A percentile compares a stretch with the other conserved stretches of the same genome.
These are phyloP conservation scores for Monascus purpureus DNA, from an alignment of 495 filamentous ascomycete genomes.

Conservation along the genomic window DNA sequence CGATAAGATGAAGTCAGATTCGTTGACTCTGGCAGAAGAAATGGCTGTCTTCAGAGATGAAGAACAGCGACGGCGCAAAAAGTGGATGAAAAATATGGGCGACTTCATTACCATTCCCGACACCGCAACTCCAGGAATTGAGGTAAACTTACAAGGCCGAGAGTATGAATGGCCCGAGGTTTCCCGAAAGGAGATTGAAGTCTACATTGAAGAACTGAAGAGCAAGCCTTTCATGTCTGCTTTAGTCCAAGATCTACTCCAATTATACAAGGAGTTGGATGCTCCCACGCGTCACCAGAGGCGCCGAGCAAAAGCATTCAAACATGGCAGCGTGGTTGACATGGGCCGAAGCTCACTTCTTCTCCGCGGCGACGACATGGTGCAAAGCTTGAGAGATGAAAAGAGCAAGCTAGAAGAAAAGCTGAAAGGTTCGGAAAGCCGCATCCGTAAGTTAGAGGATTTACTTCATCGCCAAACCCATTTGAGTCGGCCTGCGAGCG, in stretches of 20 bases:
- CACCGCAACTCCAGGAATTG: constrained; percentile 58
- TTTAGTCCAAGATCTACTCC: constrained; percentile 45
- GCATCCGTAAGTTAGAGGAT: constrained; percentile 85
- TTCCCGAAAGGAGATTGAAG: constrained; percentile 39
- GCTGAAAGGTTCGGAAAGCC: constrained; percentile 76
- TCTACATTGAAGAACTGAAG: constrained; percentile 38
- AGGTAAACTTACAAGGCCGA: constrained; percentile 72
- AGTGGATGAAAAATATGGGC: constrained; percentile 75
- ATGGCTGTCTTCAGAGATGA: constrained; percentile 83
- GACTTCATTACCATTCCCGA: constrained; percentile 41
- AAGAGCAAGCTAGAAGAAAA: constrained; percentile 69
- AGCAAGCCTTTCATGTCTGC: constrained; percentile 26
- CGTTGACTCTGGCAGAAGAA: constrained; percentile 74
- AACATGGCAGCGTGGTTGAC: constrained; percentile 89
- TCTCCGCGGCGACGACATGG: constrained; percentile 68
- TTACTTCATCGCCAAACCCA: constrained; percentile 78
- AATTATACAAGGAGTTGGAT: constrained; percentile 48
- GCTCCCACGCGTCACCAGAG: constrained; percentile 59
- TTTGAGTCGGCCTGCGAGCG: constrained; percentile 51
- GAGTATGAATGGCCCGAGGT: constrained; percentile 64
- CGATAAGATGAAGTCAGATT: constrained; percentile 75
- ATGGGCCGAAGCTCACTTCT: constrained; percentile 64
- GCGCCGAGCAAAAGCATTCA: constrained; percentile 81
- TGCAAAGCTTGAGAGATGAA: constrained; percentile 56
- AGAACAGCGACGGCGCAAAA: constrained; percentile 73